Evolutionary conservation across 192 early-diverging fungal species (phyloP).

Genomic region (Spinellus fusiger): DNA sequence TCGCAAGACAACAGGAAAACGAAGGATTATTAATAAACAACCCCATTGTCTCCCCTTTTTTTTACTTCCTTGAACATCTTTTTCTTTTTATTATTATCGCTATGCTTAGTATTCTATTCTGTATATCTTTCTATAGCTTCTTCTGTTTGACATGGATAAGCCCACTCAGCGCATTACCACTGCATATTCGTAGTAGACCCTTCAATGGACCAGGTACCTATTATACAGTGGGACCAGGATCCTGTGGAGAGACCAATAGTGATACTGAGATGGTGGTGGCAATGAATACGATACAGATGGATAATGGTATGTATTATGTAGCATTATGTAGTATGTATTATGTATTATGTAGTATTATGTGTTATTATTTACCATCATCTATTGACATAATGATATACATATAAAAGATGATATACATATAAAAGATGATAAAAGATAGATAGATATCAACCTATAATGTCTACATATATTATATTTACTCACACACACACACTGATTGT

Average conservation of each 20-base stretch:
- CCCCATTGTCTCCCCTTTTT: not conserved
- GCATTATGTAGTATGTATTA: not conserved
- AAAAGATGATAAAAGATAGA: too few species aligned
- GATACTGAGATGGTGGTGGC: constrained; percentile 29
- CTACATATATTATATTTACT: not conserved
- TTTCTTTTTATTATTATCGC: not conserved
- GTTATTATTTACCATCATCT: too few species aligned
- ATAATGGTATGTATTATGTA: constrained; percentile 12
- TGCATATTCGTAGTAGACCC: not conserved
- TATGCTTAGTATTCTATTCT: not conserved
- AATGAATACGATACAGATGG: constrained; percentile 22
- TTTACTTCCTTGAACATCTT: not conserved
- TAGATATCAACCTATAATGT: too few species aligned
- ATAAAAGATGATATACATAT: too few species aligned
- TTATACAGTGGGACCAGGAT: constrained; percentile 22
- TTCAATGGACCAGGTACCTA: constrained; percentile 24
- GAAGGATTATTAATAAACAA: not conserved
- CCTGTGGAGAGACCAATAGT: constrained; percentile 22
- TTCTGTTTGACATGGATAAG: not conserved
- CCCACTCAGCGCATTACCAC: not conserved
- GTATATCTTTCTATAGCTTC: not conserved
- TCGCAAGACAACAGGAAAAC: not conserved
- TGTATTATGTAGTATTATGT: not conserved
- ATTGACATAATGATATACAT: too few species aligned
- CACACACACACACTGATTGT: not conserved